Percentiles rank a stretch among this genome's conserved stretches.
Evolutionary conservation across 306 rosid species (phyloP).

Genomic region (Vigna hirtella): DNA sequence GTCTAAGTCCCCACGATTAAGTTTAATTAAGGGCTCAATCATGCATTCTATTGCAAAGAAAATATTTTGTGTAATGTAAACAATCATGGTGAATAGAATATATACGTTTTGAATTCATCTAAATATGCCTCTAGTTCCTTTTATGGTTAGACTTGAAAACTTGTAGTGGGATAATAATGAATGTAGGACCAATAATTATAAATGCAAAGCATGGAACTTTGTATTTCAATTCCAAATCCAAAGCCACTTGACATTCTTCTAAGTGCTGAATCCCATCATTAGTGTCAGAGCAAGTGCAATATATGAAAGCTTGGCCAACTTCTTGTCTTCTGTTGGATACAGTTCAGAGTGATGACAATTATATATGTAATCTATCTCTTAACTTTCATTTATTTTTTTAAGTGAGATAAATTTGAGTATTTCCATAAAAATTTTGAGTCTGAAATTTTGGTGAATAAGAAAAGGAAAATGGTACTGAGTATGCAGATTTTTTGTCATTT

Average conservation of each 20-base stretch:
- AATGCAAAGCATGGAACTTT: slow-evolving; percentile 48
- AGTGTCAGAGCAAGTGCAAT: slow-evolving; percentile 2
- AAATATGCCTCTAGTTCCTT: slow-evolving; percentile 25
- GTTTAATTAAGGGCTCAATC: slow-evolving; percentile 49
- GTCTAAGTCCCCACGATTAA: slow-evolving; percentile 53
- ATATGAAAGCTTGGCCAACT: neutral
- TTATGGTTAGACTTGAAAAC: slow-evolving; percentile 37
- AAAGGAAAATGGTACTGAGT: too few relatives aligned
- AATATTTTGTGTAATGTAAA: slow-evolving; percentile 22
- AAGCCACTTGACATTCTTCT: slow-evolving; percentile 38
- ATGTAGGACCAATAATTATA: slow-evolving; percentile 56
- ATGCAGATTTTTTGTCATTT: too few relatives aligned
- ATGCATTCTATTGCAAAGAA: slow-evolving; percentile 27
- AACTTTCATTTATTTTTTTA: too few relatives aligned
- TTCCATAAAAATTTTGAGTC: too few relatives aligned
- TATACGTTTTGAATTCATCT: neutral
- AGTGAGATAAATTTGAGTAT: too few relatives aligned
- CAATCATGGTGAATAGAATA: slow-evolving; percentile 14
- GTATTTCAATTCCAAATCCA: slow-evolving; percentile 42
- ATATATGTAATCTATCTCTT: neutral
- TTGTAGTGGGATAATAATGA: slow-evolving; percentile 52
- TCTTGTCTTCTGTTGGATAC: slow-evolving; percentile 19
- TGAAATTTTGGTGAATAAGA: too few relatives aligned
- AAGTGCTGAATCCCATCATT: slow-evolving; percentile 44
- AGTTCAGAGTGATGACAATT: slow-evolving; percentile 22